Evolutionary conservation across 2,329 filamentous ascomycete genomes (phyloP).

Genomic region (Anthostomella pinea): DNA sequence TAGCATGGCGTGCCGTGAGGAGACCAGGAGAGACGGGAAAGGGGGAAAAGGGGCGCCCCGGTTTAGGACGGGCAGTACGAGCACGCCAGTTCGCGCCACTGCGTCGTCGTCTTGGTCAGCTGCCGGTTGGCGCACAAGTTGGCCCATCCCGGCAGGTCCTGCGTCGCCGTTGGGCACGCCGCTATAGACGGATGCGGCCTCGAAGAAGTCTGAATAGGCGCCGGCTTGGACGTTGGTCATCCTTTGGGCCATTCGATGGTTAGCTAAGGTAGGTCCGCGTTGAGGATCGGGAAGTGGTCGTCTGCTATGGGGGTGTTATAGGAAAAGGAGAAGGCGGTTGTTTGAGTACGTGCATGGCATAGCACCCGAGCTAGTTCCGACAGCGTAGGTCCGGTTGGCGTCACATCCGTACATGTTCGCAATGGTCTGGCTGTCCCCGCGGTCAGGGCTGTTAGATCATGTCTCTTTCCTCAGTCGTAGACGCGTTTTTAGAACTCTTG

Average conservation of each 20-base stretch:
- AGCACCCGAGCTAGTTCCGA: constrained; percentile 32
- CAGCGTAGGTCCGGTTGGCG: constrained; percentile 24
- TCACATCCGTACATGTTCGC: constrained; percentile 37
- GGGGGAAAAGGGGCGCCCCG: too few species aligned
- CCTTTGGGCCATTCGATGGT: too few species aligned
- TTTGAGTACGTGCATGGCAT: constrained; percentile 17
- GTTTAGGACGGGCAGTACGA: constrained; percentile 53
- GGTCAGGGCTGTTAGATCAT: constrained; percentile 32
- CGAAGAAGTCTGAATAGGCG: constrained; percentile 48
- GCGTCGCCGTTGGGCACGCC: constrained; percentile 43
- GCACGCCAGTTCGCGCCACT: constrained; percentile 41
- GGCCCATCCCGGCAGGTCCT: constrained; percentile 48
- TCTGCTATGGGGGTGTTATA: background rate
- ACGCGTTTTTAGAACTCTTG: too few species aligned
- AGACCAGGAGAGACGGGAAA: too few species aligned
- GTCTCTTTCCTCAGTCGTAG: too few species aligned
- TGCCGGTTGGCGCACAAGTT: constrained; percentile 51
- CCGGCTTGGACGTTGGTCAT: constrained; percentile 40
- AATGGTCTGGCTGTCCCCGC: constrained; percentile 39
- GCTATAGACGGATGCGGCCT: constrained; percentile 42
- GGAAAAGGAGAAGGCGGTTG: background rate
- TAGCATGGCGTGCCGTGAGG: constrained; percentile 30
- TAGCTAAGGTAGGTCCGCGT: too few species aligned
- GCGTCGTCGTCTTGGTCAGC: constrained; percentile 37
- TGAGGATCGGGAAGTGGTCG: background rate